Evolutionary conservation across 805 yeast genomes (phyloP).

Genomic region (Cyberlindnera mycetangii): DNA sequence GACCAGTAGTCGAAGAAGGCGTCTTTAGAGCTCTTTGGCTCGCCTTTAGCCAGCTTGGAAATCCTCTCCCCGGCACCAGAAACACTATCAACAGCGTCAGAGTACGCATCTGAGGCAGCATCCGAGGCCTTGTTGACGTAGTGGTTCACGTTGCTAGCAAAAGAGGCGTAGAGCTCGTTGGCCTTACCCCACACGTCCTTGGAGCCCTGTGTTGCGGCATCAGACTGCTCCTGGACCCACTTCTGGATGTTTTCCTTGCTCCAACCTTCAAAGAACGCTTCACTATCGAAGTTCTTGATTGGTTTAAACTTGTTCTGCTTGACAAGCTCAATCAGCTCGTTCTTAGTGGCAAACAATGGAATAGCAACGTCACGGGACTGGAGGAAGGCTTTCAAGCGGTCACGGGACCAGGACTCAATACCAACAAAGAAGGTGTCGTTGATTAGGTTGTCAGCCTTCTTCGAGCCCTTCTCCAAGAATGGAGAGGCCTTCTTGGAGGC

Average conservation of each 20-base stretch:
- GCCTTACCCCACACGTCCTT: constrained; percentile 24
- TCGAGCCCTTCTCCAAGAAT: constrained; percentile 32
- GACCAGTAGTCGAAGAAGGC: constrained; percentile 40
- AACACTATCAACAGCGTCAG: not conserved
- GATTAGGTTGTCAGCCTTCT: constrained; percentile 34
- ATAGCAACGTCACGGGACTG: constrained; percentile 38
- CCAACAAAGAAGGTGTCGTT: constrained; percentile 46
- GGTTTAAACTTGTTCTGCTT: constrained; percentile 37
- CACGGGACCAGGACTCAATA: constrained; percentile 46
- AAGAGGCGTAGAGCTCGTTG: constrained; percentile 21
- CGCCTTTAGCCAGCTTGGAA: constrained; percentile 10
- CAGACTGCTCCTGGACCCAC: constrained; percentile 37
- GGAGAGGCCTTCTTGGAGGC: constrained; percentile 34
- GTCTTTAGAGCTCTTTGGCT: constrained; percentile 16
- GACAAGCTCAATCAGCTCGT: constrained; percentile 39
- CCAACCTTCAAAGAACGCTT: constrained; percentile 37
- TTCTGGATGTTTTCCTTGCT: constrained; percentile 36
- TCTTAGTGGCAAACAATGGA: constrained; percentile 38
- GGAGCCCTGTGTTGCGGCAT: constrained; percentile 23
- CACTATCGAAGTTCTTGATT: constrained; percentile 29
- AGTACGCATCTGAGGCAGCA: constrained; percentile 12
- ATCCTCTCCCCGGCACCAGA: constrained; percentile 10
- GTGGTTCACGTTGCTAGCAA: constrained; percentile 14
- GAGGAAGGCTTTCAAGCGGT: constrained; percentile 40
- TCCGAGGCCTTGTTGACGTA: constrained; percentile 17